Base-by-base conservation (phyloP, 129 eudicot species). In the Flaveria brownii region DNA sequence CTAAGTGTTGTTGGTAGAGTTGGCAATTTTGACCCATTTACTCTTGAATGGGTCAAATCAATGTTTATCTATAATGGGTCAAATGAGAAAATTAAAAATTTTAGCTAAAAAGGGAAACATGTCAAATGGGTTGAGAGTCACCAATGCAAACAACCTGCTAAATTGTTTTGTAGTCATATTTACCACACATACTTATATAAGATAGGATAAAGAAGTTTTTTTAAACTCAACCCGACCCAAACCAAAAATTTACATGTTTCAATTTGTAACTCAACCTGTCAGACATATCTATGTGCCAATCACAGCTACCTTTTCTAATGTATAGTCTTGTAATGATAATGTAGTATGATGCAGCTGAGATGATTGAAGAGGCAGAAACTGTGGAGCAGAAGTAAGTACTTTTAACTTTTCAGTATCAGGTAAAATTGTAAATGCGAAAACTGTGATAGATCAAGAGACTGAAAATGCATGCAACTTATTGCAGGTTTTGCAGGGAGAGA, bases 281-380 rank as follows among this genome's bases (percentile, higher is more conserved):
- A 45, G 13, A 45, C 50, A 45, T 11, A 45, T 2, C 14, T 11
- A 10, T 45, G 50, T 45, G 50, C 13, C 50, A 45, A 45, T 45
- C 41, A 45, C 50, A 51, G 28, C 42, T 3, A 60, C 8, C n/a
- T 45, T 20, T 41, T 74, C 46, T 75, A 42, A 68, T 75, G 36
- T 25, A 46, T 30, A 0, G 2, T 57, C 28, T 76, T 71, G 22
- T 73, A 33, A 64, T 50, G 62, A 22, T 74, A 49, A 43, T 88
- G 83, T 82, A 93, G 98, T 81, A 88, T 82, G 98, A 90, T 89
- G 97, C 98, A 42, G 98, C 98, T 73, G 97, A 93, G 82, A 85
- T 60, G 85, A 91, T 90, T 73, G 97, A 93, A 85, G 98, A 85
- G 82, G 97, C 86, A 0, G 97, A 93, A 85, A 75, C 92, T 4